A percentile compares a stretch with the other conserved stretches of the same genome.
Conservation (phyloP, 257 asterid genomes). For the Solanum arcanum region DNA sequence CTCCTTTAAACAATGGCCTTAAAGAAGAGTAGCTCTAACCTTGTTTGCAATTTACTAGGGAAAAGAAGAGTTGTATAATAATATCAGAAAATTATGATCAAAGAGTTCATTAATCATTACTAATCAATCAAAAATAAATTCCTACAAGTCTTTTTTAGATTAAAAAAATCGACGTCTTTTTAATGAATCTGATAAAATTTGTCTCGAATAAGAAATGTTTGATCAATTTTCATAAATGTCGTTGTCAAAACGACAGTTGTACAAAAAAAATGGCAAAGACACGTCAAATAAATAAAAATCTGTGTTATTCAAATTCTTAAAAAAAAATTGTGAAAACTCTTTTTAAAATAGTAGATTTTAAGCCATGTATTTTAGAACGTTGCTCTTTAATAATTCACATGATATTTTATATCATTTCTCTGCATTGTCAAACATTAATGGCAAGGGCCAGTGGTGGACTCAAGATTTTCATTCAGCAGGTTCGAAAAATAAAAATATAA, state of each 20-base stretch:
- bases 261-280: not conserved
- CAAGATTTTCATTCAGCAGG: accelerated
- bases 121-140: too few species aligned
- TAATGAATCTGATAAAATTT: not conserved
- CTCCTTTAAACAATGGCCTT: too few species aligned
- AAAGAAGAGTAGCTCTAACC: not conserved
- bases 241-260: not conserved
- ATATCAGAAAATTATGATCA: not conserved
- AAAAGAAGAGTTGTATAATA: too few species aligned
- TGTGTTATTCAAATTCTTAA: not conserved
- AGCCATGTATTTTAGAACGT: too few species aligned
- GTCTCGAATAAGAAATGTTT: not conserved
- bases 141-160: not conserved
- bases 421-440: not conserved
- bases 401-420: not conserved
- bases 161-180: too few species aligned
- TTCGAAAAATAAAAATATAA: too few species aligned
- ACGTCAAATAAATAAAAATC: not conserved
- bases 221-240: not conserved
- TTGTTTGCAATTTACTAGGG: not conserved
- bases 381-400: not conserved
- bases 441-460: not conserved
- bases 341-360: not conserved
- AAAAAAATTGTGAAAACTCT: accelerated
- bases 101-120: too few species aligned